Base-by-base conservation (phyloP, 2,329 filamentous ascomycete species). In the Huntiella omanensis region DNA sequence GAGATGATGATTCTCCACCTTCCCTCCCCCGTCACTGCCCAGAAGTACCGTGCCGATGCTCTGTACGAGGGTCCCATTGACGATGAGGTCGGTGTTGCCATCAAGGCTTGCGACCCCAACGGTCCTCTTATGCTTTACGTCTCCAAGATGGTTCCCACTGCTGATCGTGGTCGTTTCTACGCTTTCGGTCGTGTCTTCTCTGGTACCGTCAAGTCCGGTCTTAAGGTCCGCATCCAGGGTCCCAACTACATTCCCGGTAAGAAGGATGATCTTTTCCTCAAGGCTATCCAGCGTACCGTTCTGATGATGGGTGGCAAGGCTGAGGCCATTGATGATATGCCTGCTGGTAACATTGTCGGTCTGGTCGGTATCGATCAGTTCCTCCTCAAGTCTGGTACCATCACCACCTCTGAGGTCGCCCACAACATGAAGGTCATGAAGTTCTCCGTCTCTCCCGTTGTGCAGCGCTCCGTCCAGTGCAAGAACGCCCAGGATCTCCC, bases 371-470 rank as follows among this genome's bases (percentile, higher is more conserved):
- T 98, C 59, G 91, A 98, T 67, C 91, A 98, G 79, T 98, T 96
- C 84, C 75, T 98, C 75, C 86, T 98, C 75, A 98, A 98, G 82
- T 96, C 91, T 65, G 91, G 91, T 82, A 98, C 91, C 61, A 83
- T 98, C 60, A 94, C 87, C 69, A 96, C 88, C 64, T 80, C 75
- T 64, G 91, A 98, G 57, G 92, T 85, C 55, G 88, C 91, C 64
- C 91, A 98, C 82, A 98, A 98, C 81, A 73, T 98, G 62, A 96
- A 96, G 82, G 91, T 98, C 71, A 98, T 98, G 91, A 96, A 95
- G 77, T 98, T 98, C 83, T 98, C 91, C 62, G 91, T 98, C 65
- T 96, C 91, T 51, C 91, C 91, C 60, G 91, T 98, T 70, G 91
- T 98, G 56, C 88, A 83, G 71, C 88, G 88, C 58, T 94, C 91